These are phyloP conservation scores for Xerocomellus amylosporus DNA, from an alignment of 768 basidiomycete genomes.

Conservation along the genomic window DNA sequence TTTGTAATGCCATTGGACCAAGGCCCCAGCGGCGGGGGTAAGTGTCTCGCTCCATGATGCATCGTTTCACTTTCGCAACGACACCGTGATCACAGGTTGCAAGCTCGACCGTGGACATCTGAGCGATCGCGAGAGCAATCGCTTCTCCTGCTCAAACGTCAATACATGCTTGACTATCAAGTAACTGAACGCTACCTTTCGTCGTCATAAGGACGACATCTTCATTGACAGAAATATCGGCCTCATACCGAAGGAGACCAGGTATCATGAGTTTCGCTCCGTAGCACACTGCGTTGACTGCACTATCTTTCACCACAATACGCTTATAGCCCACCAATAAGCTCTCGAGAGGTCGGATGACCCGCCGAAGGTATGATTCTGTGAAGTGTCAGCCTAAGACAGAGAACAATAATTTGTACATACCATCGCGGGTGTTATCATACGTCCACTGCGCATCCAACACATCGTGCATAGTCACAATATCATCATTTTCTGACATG, in stretches of 20 bases:
- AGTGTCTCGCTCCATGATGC: slow-evolving; percentile 99
- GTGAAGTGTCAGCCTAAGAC: slow-evolving; percentile 13
- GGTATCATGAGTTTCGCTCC: slow-evolving; percentile 99
- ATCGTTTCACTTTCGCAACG: slow-evolving; percentile 97
- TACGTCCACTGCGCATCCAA: slow-evolving; percentile 98
- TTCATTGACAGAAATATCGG: slow-evolving; percentile 90
- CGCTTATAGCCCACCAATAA: slow-evolving; percentile 96
- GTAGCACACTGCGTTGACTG: slow-evolving; percentile 98
- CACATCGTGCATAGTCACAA: slow-evolving; percentile 99
- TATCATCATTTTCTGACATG: slow-evolving; percentile 96
- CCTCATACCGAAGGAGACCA: slow-evolving; percentile 93
- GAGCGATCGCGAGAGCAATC: slow-evolving; percentile 90
- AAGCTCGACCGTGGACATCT: slow-evolving; percentile 98
- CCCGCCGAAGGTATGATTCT: slow-evolving; percentile 97
- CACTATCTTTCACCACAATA: slow-evolving; percentile 98
- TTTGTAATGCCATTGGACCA: slow-evolving; percentile 94
- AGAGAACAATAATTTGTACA: slow-evolving; percentile 18
- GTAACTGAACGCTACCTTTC: slow-evolving; percentile 58
- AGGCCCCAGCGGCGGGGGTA: slow-evolving; percentile 98
- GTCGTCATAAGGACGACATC: slow-evolving; percentile 99
- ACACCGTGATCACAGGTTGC: slow-evolving; percentile 98
- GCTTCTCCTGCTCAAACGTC: slow-evolving; percentile 63
- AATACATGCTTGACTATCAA: background rate
- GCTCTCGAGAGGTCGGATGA: slow-evolving; percentile 91
- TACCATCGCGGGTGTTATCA: slow-evolving; percentile 96